These are phyloP conservation scores for Rhizopus stolonifer DNA, from an alignment of 371 early-diverging fungal genomes.

Conservation along the genomic window DNA sequence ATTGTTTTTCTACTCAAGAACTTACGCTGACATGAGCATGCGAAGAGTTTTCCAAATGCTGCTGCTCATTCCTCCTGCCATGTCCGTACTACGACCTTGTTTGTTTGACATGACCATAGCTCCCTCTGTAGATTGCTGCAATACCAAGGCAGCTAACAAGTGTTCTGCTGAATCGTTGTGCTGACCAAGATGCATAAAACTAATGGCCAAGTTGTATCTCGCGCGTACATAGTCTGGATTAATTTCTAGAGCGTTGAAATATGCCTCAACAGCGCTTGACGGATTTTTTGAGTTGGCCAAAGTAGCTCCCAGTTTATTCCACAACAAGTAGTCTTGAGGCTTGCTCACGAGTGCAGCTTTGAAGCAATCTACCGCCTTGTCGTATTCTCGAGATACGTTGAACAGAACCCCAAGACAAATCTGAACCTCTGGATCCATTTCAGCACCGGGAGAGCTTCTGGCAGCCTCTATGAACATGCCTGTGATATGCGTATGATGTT, in stretches of 20 bases:
- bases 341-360: constrained; percentile 77
- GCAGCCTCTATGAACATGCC: constrained; percentile 74
- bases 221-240: constrained; percentile 93
- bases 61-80: constrained; percentile 57
- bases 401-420: constrained; percentile 89
- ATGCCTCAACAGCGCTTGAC: constrained; percentile 81
- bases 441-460: constrained; percentile 58
- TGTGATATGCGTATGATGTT: constrained; percentile 66
- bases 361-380: constrained; percentile 95
- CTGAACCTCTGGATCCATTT: constrained; percentile 85
- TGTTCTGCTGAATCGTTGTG: constrained; percentile 90
- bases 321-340: constrained; percentile 88
- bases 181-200: constrained; percentile 82
- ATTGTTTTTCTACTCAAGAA: not conserved
- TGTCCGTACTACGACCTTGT: constrained; percentile 47
- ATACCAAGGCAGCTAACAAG: constrained; percentile 74
- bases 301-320: constrained; percentile 94
- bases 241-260: constrained; percentile 84
- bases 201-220: constrained; percentile 89
- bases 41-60: constrained; percentile 83
- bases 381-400: constrained; percentile 80
- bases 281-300: constrained; percentile 79
- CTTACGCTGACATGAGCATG: constrained; percentile 69
- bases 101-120: constrained; percentile 67
- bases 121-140: constrained; percentile 62